phyloP scores from a whole-genome alignment of 164 flowering plant genomes.

The Berberis vulgaris region DNA sequence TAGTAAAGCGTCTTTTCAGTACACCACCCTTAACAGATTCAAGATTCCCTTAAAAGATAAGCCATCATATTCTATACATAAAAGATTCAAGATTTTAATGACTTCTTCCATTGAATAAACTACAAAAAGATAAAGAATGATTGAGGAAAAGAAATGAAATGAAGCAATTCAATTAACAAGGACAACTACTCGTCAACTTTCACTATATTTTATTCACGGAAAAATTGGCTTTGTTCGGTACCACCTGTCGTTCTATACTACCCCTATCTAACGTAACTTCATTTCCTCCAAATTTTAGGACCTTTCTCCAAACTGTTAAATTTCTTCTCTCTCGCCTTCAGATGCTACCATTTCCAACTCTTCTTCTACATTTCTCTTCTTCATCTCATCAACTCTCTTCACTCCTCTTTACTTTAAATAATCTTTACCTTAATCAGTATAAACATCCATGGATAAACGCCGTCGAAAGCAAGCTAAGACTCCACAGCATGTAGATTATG shows the following conservation, averaged over 20 bases:
- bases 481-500: conserved; percentile 18
- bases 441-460: conserved; percentile 26
- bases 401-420: neutral
- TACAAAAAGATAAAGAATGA: too few species aligned
- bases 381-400: too few species aligned
- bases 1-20: too few species aligned
- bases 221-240: neutral
- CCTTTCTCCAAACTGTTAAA: neutral
- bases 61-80: too few species aligned
- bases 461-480: conserved; percentile 38
- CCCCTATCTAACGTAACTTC: neutral
- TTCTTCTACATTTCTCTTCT: too few species aligned
- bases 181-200: neutral
- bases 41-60: too few species aligned
- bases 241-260: neutral
- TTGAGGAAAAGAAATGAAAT: too few species aligned
- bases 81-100: too few species aligned
- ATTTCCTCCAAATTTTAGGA: neutral
- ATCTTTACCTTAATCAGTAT: too few species aligned
- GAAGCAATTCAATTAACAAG: too few species aligned
- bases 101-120: too few species aligned
- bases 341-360: neutral
- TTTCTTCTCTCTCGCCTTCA: neutral
- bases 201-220: neutral
- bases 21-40: too few species aligned